Percentiles rank a stretch among this genome's conserved stretches.
Evolutionary conservation across 345 rosid genomes (phyloP).

Genomic region (Microcos paniculata): DNA sequence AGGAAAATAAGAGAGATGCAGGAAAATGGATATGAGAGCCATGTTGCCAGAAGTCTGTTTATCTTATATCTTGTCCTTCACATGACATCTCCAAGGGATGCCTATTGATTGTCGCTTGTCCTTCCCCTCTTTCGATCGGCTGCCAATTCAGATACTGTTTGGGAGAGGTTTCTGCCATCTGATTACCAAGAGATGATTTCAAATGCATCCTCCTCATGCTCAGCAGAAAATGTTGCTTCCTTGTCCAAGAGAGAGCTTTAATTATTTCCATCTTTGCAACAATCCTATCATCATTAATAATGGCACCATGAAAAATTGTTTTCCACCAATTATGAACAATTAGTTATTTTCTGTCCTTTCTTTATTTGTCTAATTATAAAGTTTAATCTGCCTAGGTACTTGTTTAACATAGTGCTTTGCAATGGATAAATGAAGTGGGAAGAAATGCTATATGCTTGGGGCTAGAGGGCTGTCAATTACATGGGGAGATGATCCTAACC

Average conservation of each 20-base stretch:
- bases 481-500: slow-evolving; percentile 28
- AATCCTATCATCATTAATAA: slow-evolving; percentile 26
- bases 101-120: slow-evolving; percentile 29
- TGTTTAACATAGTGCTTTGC: slow-evolving; percentile 25
- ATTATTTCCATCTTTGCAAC: slow-evolving; percentile 28
- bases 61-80: slow-evolving; percentile 30
- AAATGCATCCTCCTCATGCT: not conserved
- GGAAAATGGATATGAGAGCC: not conserved
- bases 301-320: slow-evolving; percentile 23
- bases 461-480: slow-evolving; percentile 27
- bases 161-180: slow-evolving; percentile 37
- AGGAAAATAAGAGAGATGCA: not conserved
- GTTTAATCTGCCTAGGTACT: not conserved
- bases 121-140: slow-evolving; percentile 23
- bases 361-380: not conserved
- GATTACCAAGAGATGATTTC: slow-evolving; percentile 29
- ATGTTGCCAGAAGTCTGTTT: slow-evolving; percentile 34
- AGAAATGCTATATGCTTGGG: slow-evolving; percentile 31
- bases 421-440: slow-evolving; percentile 33
- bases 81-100: slow-evolving; percentile 34
- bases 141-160: slow-evolving; percentile 34
- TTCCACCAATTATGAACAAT: not conserved
- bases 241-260: slow-evolving; percentile 34
- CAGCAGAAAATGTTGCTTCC: not conserved
- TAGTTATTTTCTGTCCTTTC: not conserved